A percentile compares a stretch with the other conserved stretches of the same genome.
Conservation (phyloP, 2,329 filamentous ascomycete genomes). For the Beauveria australis region DNA sequence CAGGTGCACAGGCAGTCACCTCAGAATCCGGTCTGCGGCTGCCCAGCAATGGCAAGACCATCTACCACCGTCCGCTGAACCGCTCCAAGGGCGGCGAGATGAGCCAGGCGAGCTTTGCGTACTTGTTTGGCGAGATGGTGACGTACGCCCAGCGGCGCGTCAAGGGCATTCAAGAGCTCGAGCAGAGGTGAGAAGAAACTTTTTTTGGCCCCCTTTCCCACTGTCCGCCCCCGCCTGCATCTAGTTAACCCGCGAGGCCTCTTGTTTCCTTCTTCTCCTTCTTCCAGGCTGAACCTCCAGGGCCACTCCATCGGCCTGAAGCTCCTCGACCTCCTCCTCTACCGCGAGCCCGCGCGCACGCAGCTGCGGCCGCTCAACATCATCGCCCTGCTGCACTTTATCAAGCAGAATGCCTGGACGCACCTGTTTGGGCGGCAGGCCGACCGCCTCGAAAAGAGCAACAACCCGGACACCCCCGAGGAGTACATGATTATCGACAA, state of each 20-base stretch:
- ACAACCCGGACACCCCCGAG: conserved; percentile 71
- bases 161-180: conserved; percentile 86
- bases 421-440: conserved; percentile 87
- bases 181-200: conserved; percentile 59
- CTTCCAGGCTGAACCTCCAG: conserved; percentile 69
- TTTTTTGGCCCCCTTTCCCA: background rate
- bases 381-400: conserved; percentile 86
- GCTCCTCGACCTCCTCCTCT: conserved; percentile 89
- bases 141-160: conserved; percentile 86
- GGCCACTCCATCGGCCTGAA: conserved; percentile 91
- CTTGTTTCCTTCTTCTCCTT: background rate
- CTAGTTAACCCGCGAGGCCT: background rate
- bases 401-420: conserved; percentile 85
- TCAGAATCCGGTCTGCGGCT: conserved; percentile 66
- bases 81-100: conserved; percentile 81
- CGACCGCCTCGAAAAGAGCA: conserved; percentile 84
- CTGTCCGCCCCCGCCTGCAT: background rate
- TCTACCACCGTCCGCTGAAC: conserved; percentile 94
- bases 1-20: conserved; percentile 33
- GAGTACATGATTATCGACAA: conserved; percentile 99
- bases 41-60: conserved; percentile 90
- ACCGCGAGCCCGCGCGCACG: conserved; percentile 63
- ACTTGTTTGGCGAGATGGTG: conserved; percentile 94
- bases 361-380: conserved; percentile 77
- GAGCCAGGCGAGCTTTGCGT: conserved; percentile 89